Evolutionary conservation across 2,329 filamentous ascomycete genomes (phyloP), one percentile per base, ranked within the genome.

Genomic region (Alternaria postmessia): DNA sequence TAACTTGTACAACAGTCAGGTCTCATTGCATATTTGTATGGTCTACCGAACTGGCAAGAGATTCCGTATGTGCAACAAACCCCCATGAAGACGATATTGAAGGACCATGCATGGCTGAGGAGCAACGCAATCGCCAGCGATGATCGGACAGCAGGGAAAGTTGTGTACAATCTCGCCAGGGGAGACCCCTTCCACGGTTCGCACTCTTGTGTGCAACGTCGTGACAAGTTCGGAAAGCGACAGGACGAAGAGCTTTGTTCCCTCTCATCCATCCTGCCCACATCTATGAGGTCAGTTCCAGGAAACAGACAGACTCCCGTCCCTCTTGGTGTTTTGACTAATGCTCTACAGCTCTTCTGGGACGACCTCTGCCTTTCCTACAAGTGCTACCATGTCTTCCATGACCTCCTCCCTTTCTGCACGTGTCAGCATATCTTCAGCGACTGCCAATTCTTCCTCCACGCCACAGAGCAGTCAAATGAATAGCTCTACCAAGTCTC

Each of bases 221-320:
- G 34, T 16, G 16, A 38, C 3, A 38, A 38, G 6, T 38, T 38
- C 3, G 14, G 3, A 51, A 56, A 20, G n/a, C 36, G 20, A 41
- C 41, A 30, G 30, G 42, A 3, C 28, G 18, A 41, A 22, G 32
- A 5, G 32, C 32, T 36, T 14, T 36, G 32, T 12, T 36, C 32
- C 6, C 32, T 36, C 0, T 36, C 32, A 16, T 36, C 32, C 14
- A 14, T 12, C 1, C 0, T 14, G 12, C 6, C 32, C 0, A 36
- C 32, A 36, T 36, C 5, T 7, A 36, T 0, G 32, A 36, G 32
- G 32, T 36, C 3, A 16, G 32, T 36, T 36, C 14, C 1, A 3
- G 11, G 14, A 6, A 14, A 36, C 14, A 12, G 1, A 12, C 5
- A 12, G 11, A 14, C 0, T 14, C 0, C 12, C 1, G 12, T 16